A percentile compares a stretch with the other conserved stretches of the same genome.
phyloP scores from a whole-genome alignment of 164 flowering plant genomes.

The Vitis riparia region DNA sequence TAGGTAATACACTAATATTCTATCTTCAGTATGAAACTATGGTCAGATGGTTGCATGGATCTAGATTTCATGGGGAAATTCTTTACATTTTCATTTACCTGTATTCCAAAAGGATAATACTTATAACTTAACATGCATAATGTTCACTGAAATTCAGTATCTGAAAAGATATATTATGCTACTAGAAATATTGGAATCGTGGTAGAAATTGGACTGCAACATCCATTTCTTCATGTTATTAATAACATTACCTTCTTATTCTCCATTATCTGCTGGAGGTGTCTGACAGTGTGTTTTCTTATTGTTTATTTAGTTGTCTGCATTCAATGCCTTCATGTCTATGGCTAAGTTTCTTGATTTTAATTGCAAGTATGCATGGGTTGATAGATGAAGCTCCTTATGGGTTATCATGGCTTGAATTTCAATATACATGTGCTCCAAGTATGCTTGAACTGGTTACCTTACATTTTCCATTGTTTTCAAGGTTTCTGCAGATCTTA shows the following conservation, averaged over 20 bases:
- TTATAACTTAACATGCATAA: background rate
- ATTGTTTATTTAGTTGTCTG: background rate
- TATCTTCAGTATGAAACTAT: background rate
- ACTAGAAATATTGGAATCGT: background rate
- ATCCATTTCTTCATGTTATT: background rate
- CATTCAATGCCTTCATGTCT: background rate
- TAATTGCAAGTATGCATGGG: background rate
- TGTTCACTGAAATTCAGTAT: background rate
- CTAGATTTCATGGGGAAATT: background rate
- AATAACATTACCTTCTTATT: background rate
- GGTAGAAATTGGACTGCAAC: too few relatives aligned
- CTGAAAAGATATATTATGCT: background rate
- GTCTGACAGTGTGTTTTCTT: background rate
- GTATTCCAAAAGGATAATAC: background rate
- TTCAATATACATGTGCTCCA: background rate
- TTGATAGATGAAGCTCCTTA: constrained; percentile 1
- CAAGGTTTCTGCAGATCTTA: constrained; percentile 49
- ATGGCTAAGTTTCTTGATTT: background rate
- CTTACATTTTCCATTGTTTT: constrained; percentile 24
- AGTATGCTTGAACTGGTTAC: constrained; percentile 9
- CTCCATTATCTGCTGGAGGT: background rate
- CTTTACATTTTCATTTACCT: constrained; percentile 3
- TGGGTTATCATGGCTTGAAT: background rate
- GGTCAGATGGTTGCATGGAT: background rate
- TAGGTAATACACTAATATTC: background rate